Base-by-base conservation (phyloP, 805 yeast genomes). In the Candida sanyiensis region DNA sequence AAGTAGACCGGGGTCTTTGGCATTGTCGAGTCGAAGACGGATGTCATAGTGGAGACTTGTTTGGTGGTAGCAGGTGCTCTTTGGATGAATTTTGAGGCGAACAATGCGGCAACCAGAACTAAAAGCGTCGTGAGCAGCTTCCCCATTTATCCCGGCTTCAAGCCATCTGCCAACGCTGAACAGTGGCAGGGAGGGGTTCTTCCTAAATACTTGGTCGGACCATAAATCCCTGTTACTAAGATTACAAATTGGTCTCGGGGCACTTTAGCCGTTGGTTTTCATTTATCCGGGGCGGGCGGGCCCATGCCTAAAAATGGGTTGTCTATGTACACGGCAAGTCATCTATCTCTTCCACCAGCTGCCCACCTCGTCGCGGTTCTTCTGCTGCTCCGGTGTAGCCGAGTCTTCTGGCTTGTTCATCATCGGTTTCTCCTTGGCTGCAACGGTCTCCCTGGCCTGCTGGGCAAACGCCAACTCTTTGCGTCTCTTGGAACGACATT, bases 401-500 rank as follows among this genome's bases (percentile, higher is more conserved):
- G 45, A 55, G 32, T 56, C 59, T 3, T 40, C 42, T 7, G 49
- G 50, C 21, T 52, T 43, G 15, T 49, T 47, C 41, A 59, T 16
- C 67, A 63, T 64, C n/a, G 66, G 67, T 39, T 42, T 59, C 39
- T 56, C 60, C 47, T 63, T 62, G 6, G 48, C 47, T 12, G 62
- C 61, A 18, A 63, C 63, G 2, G 63, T 66, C 42, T 73, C 73
- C 50, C 77, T 79, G 0, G 95, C 95, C 52, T 73, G 61, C 42
- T 75, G 78, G 34, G 89, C 81, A 41, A 80, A 77, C 44, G 73
- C 72, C 56, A 77, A 70, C 39, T 83, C 77, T 46, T 75, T 73
- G 52, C 80, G 69, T 57, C 95, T 70, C 33, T 76, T 70, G 35
- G 77, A 68, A 42, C 95, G 70, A 59, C 97, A 89, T 61, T 87